Conservation (phyloP, 768 basidiomycete species). For the Lentinula aciculospora region DNA sequence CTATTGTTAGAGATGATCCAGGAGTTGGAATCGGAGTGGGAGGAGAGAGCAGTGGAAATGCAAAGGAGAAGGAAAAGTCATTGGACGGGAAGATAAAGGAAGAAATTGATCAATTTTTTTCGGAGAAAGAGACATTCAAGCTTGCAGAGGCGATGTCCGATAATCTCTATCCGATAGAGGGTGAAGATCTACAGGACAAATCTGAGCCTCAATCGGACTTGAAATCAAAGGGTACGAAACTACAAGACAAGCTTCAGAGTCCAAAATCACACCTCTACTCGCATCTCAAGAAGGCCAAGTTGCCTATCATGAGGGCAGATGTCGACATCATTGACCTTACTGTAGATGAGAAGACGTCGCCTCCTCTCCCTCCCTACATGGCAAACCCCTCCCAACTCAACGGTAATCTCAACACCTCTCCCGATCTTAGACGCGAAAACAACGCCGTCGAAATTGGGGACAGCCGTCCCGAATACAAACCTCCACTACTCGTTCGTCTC, state of each 20-base stretch:
- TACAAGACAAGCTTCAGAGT: not conserved
- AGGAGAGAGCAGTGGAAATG: not conserved
- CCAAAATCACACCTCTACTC: not conserved
- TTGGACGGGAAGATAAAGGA: not conserved
- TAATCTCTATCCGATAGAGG: not conserved
- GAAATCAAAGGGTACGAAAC: not conserved
- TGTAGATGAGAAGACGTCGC: not conserved
- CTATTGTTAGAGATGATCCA: not conserved
- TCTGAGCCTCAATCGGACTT: not conserved
- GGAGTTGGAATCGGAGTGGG: not conserved
- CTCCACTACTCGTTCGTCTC: conserved; percentile 2
- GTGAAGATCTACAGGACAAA: not conserved
- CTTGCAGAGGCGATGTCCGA: not conserved
- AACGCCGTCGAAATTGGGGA: not conserved
- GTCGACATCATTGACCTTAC: not conserved
- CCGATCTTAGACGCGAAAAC: not conserved
- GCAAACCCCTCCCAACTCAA: not conserved
- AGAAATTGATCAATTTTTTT: not conserved
- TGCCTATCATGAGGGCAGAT: not conserved
- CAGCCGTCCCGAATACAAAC: not conserved
- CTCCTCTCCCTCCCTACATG: not conserved
- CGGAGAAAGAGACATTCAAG: not conserved
- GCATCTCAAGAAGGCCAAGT: not conserved
- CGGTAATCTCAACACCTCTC: not conserved
- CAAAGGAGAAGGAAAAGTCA: not conserved